These are phyloP conservation scores for Leucocoprinus birnbaumii DNA, from an alignment of 768 basidiomycete species.

Conservation along the genomic window DNA sequence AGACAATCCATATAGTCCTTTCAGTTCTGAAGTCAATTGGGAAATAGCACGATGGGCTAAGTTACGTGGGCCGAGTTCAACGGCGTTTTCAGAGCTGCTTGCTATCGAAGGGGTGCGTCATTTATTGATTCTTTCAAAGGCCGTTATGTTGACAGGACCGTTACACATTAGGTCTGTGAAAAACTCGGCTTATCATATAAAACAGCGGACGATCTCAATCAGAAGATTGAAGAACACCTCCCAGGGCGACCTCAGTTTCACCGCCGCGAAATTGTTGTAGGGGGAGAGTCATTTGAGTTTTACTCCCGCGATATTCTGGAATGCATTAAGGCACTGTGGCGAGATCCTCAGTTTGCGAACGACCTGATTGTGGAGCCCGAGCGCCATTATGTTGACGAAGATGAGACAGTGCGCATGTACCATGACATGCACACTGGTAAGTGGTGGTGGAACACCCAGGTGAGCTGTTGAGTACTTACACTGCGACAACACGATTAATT, in stretches of 20 bases:
- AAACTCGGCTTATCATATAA: no score
- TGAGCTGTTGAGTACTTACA: slow-evolving; percentile 16
- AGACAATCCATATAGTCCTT: slow-evolving; percentile 18
- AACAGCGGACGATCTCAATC: no score
- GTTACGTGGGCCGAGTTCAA: slow-evolving; percentile 22
- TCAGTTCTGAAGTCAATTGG: slow-evolving; percentile 25
- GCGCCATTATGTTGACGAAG: slow-evolving; percentile 29
- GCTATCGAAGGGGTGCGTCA: neutral
- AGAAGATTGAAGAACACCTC: no score
- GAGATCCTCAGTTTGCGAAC: neutral
- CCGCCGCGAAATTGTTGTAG: no score
- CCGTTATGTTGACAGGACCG: no score
- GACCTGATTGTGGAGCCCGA: slow-evolving; percentile 19
- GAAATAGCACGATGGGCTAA: slow-evolving; percentile 30
- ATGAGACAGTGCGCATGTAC: slow-evolving; percentile 24
- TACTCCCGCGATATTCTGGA: neutral
- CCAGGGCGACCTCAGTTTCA: no score
- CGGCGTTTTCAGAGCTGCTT: neutral
- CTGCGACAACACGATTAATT: no score
- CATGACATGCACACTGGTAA: slow-evolving; percentile 44
- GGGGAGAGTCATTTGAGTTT: no score
- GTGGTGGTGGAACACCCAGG: slow-evolving; percentile 54
- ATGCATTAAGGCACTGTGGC: neutral
- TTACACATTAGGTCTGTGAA: no score
- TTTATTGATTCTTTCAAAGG: no score